phyloP scores from a whole-genome alignment of 176 grass and related monocot genomes.

The Leersia perrieri region DNA sequence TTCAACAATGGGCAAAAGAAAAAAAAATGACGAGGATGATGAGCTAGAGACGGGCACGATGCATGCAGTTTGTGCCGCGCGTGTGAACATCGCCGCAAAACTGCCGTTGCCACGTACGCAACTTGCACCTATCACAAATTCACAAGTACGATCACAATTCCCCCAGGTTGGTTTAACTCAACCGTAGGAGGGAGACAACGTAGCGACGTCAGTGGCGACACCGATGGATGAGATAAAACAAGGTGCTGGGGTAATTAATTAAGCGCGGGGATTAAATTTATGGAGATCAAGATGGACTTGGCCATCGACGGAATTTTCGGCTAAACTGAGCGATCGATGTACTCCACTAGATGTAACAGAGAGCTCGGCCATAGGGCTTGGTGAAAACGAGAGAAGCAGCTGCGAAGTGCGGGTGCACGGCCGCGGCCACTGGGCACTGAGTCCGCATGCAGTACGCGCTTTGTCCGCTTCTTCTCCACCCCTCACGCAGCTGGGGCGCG shows the following conservation, averaged over 20 bases:
- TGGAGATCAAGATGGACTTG: slow-evolving; percentile 31
- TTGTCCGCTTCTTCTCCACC: background rate
- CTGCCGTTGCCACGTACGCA: background rate
- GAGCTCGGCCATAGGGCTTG: background rate
- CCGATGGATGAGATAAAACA: background rate
- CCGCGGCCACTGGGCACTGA: background rate
- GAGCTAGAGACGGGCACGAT: background rate
- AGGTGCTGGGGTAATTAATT: background rate
- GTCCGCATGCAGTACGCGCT: background rate
- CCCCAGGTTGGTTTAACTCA: background rate
- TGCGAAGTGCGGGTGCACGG: slow-evolving; percentile 6
- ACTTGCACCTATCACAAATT: background rate
- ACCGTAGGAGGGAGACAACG: background rate
- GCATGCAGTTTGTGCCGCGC: background rate
- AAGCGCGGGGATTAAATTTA: background rate
- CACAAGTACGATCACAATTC: background rate
- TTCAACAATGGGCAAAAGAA: background rate
- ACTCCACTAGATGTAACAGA: background rate
- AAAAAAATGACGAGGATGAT: background rate
- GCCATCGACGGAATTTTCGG: background rate
- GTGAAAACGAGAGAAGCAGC: slow-evolving; percentile 4
- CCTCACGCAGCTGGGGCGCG: background rate
- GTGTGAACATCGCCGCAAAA: slow-evolving; percentile 10
- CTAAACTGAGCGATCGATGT: background rate
- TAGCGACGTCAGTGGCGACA: background rate